Percentiles rank a stretch among this genome's conserved stretches.
phyloP scores from a whole-genome alignment of 2,329 filamentous ascomycete species.

The Xylariaceae sp. region DNA sequence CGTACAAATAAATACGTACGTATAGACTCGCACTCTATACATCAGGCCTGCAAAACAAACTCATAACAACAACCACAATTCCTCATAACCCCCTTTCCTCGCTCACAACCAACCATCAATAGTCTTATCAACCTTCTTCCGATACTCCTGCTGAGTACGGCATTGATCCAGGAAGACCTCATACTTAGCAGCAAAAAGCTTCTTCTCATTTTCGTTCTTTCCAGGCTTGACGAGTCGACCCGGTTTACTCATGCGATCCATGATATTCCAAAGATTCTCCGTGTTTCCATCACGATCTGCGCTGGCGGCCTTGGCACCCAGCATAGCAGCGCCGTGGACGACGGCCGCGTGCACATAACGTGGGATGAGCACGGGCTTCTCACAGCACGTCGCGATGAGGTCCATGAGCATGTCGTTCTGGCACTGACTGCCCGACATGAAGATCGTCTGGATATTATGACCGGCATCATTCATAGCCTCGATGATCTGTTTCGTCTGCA shows the following conservation, averaged over 20 bases:
- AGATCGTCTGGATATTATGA: conserved; percentile 84
- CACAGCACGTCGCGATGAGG: conserved; percentile 82
- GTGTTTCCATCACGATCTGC: conserved; percentile 70
- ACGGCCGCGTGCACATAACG: conserved; percentile 93
- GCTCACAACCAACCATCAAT: conserved; percentile 35
- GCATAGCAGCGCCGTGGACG: conserved; percentile 96
- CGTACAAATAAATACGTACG: neutral
- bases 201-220: conserved; percentile 66
- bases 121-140: conserved; percentile 68
- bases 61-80: neutral
- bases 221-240: conserved; percentile 77
- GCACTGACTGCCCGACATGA: conserved; percentile 98
- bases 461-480: conserved; percentile 88
- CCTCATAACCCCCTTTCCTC: conserved; percentile 11
- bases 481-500: conserved; percentile 94
- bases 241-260: conserved; percentile 95
- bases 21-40: too few relatives aligned
- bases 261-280: conserved; percentile 90
- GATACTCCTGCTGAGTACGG: conserved; percentile 75
- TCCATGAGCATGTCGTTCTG: conserved; percentile 91
- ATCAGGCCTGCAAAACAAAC: neutral
- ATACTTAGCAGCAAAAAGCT: conserved; percentile 82
- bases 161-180: conserved; percentile 94
- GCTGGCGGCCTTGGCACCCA: conserved; percentile 94
- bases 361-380: conserved; percentile 89